Base-by-base conservation (phyloP, 1,139 yeast genomes). In the Candida albicans region DNA sequence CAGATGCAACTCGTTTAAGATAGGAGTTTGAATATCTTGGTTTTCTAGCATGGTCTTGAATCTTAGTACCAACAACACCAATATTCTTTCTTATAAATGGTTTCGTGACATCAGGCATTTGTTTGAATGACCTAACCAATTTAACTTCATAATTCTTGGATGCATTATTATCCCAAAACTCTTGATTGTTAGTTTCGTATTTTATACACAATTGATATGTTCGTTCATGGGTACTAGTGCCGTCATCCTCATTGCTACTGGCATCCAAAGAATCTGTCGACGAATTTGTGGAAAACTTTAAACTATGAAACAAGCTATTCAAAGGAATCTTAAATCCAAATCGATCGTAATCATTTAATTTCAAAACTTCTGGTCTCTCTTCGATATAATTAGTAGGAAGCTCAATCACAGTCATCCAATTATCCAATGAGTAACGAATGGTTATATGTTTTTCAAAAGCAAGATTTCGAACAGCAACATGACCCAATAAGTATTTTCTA, bases 141-240 rank as follows among this genome's bases (percentile, higher is more conserved):
- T 66, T 65, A 25, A 87, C 70, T 40, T 70, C 71, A 62, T 85
- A 88, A 62, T 88, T 88, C 42, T 65, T 61, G 39, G 58, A 59
- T 33, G 64, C 51, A 62, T 89, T 88, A 65, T 87, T 88, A 62
- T 88, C 96, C 96, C 96, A 89, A 57, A 58, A 79, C 53, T 84
- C 91, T 27, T 62, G 59, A 24, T 72, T 71, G 27, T 68, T 67
- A 25, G 79, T 62, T 37, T 57, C 59, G 58, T 81, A 88, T 44
- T 80, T 75, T 33, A 87, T 74, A 56, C 95, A 87, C 53, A 87
- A 68, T 41, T 68, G 61, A 48, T 65, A 68, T 15, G 49, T 49
- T 36, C 61, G 61, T 42, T 57, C 64, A 8, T 29, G 18, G 28
- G 28, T 26, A 8, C 12, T 3, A 10, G 11, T 27, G 36, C 42